Percentiles rank a stretch among this genome's conserved stretches.
Conservation (phyloP, 208 protist genomes). For the Balamuthia mandrillaris region DNA sequence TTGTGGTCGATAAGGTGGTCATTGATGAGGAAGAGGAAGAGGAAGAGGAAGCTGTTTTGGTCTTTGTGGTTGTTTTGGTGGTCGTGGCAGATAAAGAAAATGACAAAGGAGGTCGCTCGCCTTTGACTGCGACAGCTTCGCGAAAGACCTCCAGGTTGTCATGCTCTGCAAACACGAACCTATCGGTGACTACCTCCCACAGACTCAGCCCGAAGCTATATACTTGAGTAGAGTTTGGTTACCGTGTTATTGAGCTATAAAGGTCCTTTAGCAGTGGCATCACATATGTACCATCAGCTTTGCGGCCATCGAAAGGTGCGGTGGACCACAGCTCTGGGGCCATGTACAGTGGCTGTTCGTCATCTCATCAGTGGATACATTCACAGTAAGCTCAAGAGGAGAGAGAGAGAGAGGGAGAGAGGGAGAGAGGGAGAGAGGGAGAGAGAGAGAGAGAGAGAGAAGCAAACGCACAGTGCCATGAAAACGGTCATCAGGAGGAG, state of each 20-base stretch:
- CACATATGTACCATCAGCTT: neutral
- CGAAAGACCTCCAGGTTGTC: neutral
- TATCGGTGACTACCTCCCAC: conserved; percentile 4
- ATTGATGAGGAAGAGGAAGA: neutral
- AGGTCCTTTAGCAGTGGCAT: neutral
- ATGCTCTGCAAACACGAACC: neutral
- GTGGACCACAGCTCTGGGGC: neutral
- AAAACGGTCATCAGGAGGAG: neutral
- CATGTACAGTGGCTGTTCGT: too few species aligned
- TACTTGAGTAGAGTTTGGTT: neutral
- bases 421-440: neutral
- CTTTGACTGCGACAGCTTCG: neutral
- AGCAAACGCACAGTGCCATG: conserved; percentile 21
- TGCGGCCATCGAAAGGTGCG: neutral
- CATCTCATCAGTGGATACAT: too few species aligned
- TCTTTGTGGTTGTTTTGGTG: neutral
- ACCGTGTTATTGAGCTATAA: neutral
- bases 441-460: neutral
- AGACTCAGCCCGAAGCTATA: neutral
- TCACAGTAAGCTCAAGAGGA: too few species aligned
- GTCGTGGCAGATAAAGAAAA: neutral
- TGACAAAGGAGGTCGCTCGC: too few species aligned
- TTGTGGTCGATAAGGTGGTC: neutral
- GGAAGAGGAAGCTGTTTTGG: neutral
- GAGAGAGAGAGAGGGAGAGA: neutral